Conservation (phyloP, 31 red algal species). For the Odonthalia washingtoniensis region DNA sequence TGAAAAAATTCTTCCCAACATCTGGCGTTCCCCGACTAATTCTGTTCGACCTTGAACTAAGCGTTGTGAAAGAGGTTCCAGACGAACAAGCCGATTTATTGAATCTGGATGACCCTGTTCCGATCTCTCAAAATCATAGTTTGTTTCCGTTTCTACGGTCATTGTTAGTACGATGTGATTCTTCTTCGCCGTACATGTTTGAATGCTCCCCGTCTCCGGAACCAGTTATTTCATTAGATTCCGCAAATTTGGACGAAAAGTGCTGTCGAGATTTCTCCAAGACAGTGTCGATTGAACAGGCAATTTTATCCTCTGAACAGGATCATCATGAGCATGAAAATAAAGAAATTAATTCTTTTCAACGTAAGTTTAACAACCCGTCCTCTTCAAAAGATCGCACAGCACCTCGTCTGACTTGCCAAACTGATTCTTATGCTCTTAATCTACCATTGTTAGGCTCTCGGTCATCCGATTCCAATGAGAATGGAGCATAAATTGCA, state of each 20-base stretch:
- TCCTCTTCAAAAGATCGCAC: no score
- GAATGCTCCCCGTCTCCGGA: conserved; percentile 18
- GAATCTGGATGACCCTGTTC: conserved; percentile 29
- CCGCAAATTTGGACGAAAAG: conserved; percentile 72
- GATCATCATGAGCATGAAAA: no score
- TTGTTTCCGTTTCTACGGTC: conserved; percentile 91
- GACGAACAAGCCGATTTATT: conserved; percentile 64
- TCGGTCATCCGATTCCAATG: no score
- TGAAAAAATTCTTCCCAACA: conserved; percentile 73
- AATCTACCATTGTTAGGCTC: no score
- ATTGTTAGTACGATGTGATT: conserved; percentile 80
- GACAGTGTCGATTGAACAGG: no score
- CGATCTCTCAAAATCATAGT: conserved; percentile 49
- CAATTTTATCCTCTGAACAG: no score
- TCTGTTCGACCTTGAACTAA: background rate
- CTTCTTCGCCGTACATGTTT: conserved; percentile 38
- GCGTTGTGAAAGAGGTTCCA: conserved; percentile 87
- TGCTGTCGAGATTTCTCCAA: no score
- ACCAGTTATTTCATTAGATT: conserved; percentile 65
- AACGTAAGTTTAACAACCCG: no score
- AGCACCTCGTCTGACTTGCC: no score
- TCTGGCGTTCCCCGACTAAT: background rate
- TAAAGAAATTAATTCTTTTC: no score
- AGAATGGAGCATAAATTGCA: no score
- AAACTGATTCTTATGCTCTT: no score